Base-by-base conservation (phyloP, 805 yeast species). In the Ogataea allantospora region DNA sequence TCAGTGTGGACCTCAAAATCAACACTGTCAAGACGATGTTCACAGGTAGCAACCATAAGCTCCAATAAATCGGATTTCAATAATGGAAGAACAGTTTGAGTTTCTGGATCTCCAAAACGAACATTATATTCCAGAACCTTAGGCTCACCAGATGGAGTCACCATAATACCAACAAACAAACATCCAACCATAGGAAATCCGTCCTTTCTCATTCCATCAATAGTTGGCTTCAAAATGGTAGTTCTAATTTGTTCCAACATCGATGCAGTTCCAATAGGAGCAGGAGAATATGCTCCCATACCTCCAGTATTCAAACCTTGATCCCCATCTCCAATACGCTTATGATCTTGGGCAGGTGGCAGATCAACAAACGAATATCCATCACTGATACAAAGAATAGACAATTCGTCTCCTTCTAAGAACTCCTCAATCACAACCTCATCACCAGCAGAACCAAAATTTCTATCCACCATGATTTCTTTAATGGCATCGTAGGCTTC, bases 261-360 rank as follows among this genome's bases (percentile, higher is more conserved):
- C 16, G 74, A 71, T 2, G 87, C 80, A 13, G 97, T 87, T 13
- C 95, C 98, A 46, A 88, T 72, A 40, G 99, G 99, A 8, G 98
- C 95, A 21, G 99, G 99, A 6, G 98, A 93, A 58, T 93, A 93
- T 6, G 98, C 95, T 48, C 99, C 99, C 99, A 93, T 93, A 47
- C 99, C 99, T 51, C 99, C 99, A 25, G 99, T 93, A 68, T 93
- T 93, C 46, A 91, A 73, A 17, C 99, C 99, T 26, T 79, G 70
- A 62, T 93, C 99, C 44, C 89, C 89, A 55, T 95, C 87, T 39
- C 95, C 95, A 51, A 84, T 75, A 63, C 99, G 81, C 70, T 93
- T 93, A 68, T 93, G 99, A 61, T 93, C 99, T 68, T 93, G 99
- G 18, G 98, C 96, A 30, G 98, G 86, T 28, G 99, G 99, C 42